Evolutionary conservation across 345 rosid species (phyloP).

Genomic region (Microcos paniculata): DNA sequence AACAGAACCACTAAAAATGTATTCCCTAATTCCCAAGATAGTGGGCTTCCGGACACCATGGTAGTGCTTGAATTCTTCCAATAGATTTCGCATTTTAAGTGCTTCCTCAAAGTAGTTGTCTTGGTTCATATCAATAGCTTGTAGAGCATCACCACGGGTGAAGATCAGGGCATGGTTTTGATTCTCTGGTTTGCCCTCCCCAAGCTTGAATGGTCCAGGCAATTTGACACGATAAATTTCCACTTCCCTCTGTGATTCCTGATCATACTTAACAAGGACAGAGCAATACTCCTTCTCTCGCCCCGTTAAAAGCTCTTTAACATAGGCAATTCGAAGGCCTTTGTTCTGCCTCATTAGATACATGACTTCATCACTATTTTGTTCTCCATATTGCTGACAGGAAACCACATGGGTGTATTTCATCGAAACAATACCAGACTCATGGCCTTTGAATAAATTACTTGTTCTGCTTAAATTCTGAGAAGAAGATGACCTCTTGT

Average conservation of each 20-base stretch:
- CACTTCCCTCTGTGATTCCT: too few relatives aligned
- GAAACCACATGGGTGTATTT: constrained; percentile 90
- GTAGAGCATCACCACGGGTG: constrained; percentile 91
- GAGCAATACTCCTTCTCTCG: constrained; percentile 59
- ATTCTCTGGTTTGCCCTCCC: too few relatives aligned
- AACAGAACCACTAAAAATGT: constrained; percentile 81
- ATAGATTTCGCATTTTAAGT: constrained; percentile 82
- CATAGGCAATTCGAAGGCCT: constrained; percentile 91
- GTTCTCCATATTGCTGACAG: constrained; percentile 90
- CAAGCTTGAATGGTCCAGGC: too few relatives aligned
- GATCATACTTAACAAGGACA: too few relatives aligned
- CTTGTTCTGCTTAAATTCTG: constrained; percentile 55
- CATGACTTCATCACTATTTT: constrained; percentile 80
- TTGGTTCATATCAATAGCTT: constrained; percentile 95
- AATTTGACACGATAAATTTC: too few relatives aligned
- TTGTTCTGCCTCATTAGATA: constrained; percentile 75
- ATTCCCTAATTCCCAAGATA: constrained; percentile 81
- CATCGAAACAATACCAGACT: constrained; percentile 83
- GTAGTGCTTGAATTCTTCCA: constrained; percentile 62
- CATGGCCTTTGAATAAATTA: constrained; percentile 68
- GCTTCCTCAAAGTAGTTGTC: constrained; percentile 91
- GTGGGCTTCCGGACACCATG: constrained; percentile 84
- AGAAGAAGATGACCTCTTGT: constrained; percentile 45
- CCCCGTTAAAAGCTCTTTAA: constrained; percentile 67
- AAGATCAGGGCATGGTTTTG: constrained; percentile 87